Base-by-base conservation (phyloP, 768 basidiomycete species). In the Pleurotus pulmonarius region DNA sequence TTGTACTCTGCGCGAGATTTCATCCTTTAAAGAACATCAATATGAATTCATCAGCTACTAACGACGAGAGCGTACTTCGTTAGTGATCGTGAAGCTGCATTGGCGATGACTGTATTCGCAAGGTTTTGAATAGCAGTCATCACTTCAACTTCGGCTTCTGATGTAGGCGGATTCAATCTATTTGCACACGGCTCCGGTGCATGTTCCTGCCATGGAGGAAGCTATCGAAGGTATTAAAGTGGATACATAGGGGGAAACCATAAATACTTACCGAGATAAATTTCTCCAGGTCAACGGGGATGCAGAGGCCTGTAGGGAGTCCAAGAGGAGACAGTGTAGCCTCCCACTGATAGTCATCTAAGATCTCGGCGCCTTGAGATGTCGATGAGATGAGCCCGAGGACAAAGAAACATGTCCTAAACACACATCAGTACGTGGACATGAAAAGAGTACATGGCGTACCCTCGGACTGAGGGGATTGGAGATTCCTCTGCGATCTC, bases 331-430 rank as follows among this genome's bases (percentile, higher is more conserved):
- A 90, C 25, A 91, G 72, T 13, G 94, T 94, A 9, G 95, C 88
- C 60, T 95, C 89, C 97, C 97, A 99, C 7, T 86, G 80, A 65
- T 88, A 91, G 63, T 98, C 96, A 51, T 92, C 90, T 25, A 99
- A 72, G 52, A 98, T 87, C 69, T 98, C 96, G 2, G 93, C 89
- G 2, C 97, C 97, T 73, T 93, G 88, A 2, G 85, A 81, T 0
- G 96, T 98, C 0, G 90, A 90, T 3, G 95, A 94, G 49, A 98
- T 88, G 46, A 98, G 76, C 1, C 95, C 95, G 6, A 99, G 77
- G 4, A 97, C 92, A 63, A 93, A 98, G 75, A 95, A 98, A 66
- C 94, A 96, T 3, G 97, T 98, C 13, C 96, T 98, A 62, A 41
- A 8, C n/a, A 40, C 26, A 13, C 44, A 4, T 60, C 51, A 41